These are phyloP conservation scores for Teunomyces stri DNA, from an alignment of 805 yeast genomes.

Conservation along the genomic window DNA sequence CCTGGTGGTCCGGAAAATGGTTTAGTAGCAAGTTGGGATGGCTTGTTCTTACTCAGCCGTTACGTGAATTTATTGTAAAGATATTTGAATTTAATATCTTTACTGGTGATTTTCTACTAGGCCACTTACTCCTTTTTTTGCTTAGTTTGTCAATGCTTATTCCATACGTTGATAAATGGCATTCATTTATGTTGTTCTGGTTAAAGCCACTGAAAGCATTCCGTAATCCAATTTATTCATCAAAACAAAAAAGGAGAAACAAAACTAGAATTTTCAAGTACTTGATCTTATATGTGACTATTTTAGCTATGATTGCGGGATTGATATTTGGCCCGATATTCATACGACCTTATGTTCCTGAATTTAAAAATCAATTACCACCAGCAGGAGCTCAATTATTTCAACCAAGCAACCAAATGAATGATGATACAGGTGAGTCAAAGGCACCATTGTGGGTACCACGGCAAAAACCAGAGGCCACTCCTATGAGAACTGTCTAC, in stretches of 20 bases:
- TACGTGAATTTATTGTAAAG: conserved; percentile 47
- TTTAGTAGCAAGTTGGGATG: conserved; percentile 36
- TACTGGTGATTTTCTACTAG: conserved; percentile 47
- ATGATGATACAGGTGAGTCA: conserved; percentile 61
- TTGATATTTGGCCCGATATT: conserved; percentile 50
- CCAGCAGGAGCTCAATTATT: conserved; percentile 27
- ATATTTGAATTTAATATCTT: conserved; percentile 44
- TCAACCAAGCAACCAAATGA: conserved; percentile 60
- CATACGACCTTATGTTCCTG: conserved; percentile 15
- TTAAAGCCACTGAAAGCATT: conserved; percentile 37
- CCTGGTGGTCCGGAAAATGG: conserved; percentile 61
- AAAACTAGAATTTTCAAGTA: conserved; percentile 39
- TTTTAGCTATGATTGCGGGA: conserved; percentile 37
- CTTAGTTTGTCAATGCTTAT: conserved; percentile 41
- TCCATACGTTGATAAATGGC: conserved; percentile 49
- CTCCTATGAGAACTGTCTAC: conserved; percentile 13
- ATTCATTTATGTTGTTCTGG: conserved; percentile 51
- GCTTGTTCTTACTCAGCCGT: conserved; percentile 40
- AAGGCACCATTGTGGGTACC: conserved; percentile 48
- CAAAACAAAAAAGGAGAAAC: conserved; percentile 33
- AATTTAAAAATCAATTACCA: conserved; percentile 7
- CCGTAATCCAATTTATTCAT: conserved; percentile 37
- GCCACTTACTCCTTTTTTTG: conserved; percentile 39
- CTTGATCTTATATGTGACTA: conserved; percentile 42
- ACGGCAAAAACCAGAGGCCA: conserved; percentile 27